phyloP scores from a whole-genome alignment of 1,139 yeast genomes.

The Tardiomyces depauwii region DNA sequence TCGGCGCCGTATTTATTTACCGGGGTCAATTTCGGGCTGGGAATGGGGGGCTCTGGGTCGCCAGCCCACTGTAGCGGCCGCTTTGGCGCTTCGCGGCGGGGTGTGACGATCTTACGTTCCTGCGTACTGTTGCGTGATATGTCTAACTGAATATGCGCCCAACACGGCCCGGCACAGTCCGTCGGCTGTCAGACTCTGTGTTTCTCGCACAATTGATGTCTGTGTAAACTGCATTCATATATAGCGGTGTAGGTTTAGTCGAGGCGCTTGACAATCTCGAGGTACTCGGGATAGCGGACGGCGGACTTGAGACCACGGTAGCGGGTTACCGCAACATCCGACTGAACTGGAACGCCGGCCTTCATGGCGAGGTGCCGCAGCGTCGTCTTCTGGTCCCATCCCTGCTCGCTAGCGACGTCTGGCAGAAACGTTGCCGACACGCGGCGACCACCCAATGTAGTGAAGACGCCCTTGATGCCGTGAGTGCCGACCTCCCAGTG shows the following conservation, averaged over 20 bases:
- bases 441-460: conserved; percentile 16
- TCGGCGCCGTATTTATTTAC: too few relatives aligned
- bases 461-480: conserved; percentile 58
- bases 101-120: too few relatives aligned
- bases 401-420: conserved; percentile 81
- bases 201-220: too few relatives aligned
- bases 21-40: too few relatives aligned
- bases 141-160: too few relatives aligned
- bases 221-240: too few relatives aligned
- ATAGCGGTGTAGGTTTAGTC: background rate
- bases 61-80: too few relatives aligned
- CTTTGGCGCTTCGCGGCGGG: too few relatives aligned
- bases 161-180: too few relatives aligned
- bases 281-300: conserved; percentile 20
- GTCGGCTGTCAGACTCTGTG: too few relatives aligned
- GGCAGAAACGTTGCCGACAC: conserved; percentile 78
- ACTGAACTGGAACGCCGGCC: conserved; percentile 36
- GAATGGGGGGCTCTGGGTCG: too few relatives aligned
- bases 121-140: too few relatives aligned
- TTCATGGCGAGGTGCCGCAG: conserved; percentile 58
- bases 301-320: conserved; percentile 25
- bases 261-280: conserved; percentile 15
- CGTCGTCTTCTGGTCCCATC: conserved; percentile 69
- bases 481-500: conserved; percentile 81
- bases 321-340: conserved; percentile 19